Evolutionary conservation across 371 early-diverging fungal species (phyloP).

Genomic region (Rhizomucor pusillus): DNA sequence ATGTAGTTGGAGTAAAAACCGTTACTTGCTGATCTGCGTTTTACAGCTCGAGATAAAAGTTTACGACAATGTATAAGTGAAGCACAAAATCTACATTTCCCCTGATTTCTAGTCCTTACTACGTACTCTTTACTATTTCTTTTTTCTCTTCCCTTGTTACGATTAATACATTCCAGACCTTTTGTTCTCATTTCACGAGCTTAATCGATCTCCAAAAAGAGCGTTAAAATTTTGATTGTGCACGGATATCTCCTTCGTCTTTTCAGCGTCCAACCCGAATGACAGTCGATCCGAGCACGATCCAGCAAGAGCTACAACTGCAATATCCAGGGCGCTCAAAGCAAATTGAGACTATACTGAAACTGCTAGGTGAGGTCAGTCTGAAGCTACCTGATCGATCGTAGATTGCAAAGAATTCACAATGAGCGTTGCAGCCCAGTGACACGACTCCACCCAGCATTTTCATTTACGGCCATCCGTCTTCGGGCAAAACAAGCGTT

Average conservation of each 20-base stretch:
- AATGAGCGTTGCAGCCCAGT: constrained; percentile 21
- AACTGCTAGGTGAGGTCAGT: constrained; percentile 53
- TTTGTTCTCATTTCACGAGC: too few species aligned
- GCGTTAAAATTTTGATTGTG: too few species aligned
- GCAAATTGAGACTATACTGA: constrained; percentile 56
- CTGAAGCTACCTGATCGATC: not conserved
- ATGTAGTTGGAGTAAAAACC: not conserved
- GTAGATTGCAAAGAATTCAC: not conserved
- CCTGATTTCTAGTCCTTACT: too few species aligned
- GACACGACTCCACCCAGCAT: constrained; percentile 47
- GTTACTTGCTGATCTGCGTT: too few species aligned
- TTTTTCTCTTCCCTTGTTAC: too few species aligned
- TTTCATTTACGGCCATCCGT: constrained; percentile 66
- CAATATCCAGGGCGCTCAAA: constrained; percentile 62
- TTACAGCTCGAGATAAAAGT: not conserved
- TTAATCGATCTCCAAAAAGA: too few species aligned
- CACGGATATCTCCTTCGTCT: too few species aligned
- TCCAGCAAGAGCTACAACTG: constrained; percentile 18
- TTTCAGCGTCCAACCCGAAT: too few species aligned
- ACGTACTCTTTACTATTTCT: too few species aligned
- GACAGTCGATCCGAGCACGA: not conserved
- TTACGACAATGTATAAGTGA: not conserved
- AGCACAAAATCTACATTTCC: too few species aligned
- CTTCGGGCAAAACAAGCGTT: constrained; percentile 77
- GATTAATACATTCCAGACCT: too few species aligned